These are phyloP conservation scores for Lodderomyces elongisporus DNA, from an alignment of 1,139 yeast species.

Conservation along the genomic window DNA sequence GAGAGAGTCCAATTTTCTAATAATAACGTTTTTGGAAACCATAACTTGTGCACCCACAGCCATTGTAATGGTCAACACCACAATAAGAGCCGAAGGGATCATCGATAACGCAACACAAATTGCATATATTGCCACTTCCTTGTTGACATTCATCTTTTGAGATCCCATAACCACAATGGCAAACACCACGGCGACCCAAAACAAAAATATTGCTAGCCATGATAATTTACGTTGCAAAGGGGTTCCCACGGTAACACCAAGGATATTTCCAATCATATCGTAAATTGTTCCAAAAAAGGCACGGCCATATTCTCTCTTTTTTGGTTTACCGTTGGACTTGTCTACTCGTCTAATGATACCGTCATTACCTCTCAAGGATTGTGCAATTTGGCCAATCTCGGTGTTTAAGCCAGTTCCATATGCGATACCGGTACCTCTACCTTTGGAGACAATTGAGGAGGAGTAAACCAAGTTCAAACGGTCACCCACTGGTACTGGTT, in stretches of 20 bases:
- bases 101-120: conserved; percentile 77
- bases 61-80: conserved; percentile 80
- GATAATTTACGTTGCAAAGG: conserved; percentile 67
- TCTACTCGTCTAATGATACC: conserved; percentile 26
- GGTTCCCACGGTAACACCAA: conserved; percentile 75
- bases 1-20: conserved; percentile 70
- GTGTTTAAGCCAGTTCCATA: conserved; percentile 65
- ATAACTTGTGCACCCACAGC: conserved; percentile 80
- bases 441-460: conserved; percentile 69
- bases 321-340: conserved; percentile 17
- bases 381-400: conserved; percentile 75
- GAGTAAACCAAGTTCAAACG: conserved; percentile 69
- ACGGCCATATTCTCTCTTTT: conserved; percentile 42
- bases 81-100: conserved; percentile 80
- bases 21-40: conserved; percentile 69
- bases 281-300: conserved; percentile 39
- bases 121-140: conserved; percentile 76
- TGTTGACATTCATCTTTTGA: conserved; percentile 60
- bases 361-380: conserved; percentile 41
- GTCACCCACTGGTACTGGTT: conserved; percentile 65
- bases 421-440: conserved; percentile 69
- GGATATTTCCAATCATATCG: conserved; percentile 54
- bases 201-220: conserved; percentile 63
- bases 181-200: conserved; percentile 66
- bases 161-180: conserved; percentile 81